Evolutionary conservation across 495 filamentous ascomycete genomes (phyloP).

Genomic region (Pyrenula aspistea): DNA sequence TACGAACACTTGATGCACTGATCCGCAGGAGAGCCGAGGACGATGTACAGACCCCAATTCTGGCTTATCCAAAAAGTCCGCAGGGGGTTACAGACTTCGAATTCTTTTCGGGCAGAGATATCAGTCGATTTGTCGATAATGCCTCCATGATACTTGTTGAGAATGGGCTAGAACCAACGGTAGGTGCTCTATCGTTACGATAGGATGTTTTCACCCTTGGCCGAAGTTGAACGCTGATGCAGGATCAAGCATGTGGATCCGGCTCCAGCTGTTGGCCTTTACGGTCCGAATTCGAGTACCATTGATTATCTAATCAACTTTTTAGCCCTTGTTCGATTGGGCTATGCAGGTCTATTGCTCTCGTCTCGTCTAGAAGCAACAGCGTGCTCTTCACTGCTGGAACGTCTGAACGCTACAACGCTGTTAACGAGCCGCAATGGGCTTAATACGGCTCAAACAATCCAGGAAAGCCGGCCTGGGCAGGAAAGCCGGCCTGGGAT

Average conservation of each 20-base stretch:
- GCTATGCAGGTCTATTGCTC: background rate
- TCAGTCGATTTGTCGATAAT: constrained; percentile 42
- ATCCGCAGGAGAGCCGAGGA: constrained; percentile 37
- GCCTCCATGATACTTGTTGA: constrained; percentile 24
- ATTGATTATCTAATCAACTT: background rate
- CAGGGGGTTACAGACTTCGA: constrained; percentile 29
- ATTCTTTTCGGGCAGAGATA: constrained; percentile 36
- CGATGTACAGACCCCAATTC: constrained; percentile 33
- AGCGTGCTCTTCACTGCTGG: background rate
- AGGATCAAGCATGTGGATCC: too few species aligned
- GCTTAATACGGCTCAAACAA: background rate
- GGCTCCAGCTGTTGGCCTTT: too few species aligned
- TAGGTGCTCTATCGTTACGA: background rate
- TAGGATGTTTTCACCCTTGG: too few species aligned
- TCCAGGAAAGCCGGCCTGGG: background rate
- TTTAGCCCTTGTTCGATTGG: background rate
- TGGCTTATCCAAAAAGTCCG: constrained; percentile 34
- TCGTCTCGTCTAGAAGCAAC: background rate
- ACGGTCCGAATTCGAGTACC: too few species aligned
- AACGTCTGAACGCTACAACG: background rate
- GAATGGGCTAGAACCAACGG: constrained; percentile 24
- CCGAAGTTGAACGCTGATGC: too few species aligned
- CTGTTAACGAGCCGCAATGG: background rate
- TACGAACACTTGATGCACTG: constrained; percentile 33
- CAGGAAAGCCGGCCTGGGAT: background rate